Percentiles rank a stretch among this genome's conserved stretches.
These are phyloP conservation scores for Dillenia turbinata DNA, from an alignment of 164 flowering plant genomes.

Conservation along the genomic window DNA sequence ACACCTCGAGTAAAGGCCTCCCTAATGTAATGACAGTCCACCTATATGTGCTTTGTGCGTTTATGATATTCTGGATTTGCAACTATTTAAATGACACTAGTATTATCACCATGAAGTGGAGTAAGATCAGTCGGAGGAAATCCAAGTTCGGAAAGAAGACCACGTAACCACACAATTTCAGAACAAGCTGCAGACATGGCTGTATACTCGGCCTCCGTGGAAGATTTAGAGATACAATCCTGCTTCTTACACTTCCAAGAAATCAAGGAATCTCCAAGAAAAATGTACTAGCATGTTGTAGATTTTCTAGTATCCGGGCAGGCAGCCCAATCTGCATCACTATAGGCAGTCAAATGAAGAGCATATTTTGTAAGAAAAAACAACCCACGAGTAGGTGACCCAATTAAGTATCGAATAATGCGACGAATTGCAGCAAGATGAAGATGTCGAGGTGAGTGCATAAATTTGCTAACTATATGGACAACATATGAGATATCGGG, in stretches of 20 bases:
- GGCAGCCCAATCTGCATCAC: no score
- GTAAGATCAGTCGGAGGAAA: background rate
- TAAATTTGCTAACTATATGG: no score
- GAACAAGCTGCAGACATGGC: background rate
- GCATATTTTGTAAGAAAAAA: no score
- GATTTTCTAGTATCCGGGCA: background rate
- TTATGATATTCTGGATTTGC: no score
- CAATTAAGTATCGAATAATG: no score
- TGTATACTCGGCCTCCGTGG: background rate
- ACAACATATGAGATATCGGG: no score
- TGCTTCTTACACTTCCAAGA: background rate
- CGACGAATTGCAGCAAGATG: no score
- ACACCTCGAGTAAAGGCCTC: background rate
- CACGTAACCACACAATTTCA: background rate
- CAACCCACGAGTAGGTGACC: no score
- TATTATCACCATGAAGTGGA: background rate
- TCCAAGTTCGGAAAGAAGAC: background rate
- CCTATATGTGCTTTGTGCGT: background rate
- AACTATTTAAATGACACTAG: no score
- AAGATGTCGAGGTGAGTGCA: no score
- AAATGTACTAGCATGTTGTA: background rate
- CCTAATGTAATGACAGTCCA: background rate
- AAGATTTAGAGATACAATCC: background rate
- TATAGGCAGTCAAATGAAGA: no score
- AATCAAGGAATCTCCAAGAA: background rate